phyloP scores from a whole-genome alignment of 2,329 filamentous ascomycete species.

The Eurotiales sp. region DNA sequence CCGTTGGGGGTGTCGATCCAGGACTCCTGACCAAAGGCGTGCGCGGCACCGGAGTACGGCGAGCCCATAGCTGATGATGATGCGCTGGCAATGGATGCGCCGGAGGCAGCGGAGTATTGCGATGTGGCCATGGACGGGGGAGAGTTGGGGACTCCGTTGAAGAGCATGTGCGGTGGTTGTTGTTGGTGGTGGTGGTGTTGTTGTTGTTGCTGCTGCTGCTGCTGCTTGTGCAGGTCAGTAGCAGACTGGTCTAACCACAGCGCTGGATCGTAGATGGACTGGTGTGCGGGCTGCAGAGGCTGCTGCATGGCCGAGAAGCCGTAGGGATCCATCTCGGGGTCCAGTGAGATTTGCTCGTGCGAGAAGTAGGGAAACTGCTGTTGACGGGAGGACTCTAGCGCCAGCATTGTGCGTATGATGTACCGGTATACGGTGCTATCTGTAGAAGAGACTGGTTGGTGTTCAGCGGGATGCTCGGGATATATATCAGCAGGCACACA shows the following conservation, averaged over 20 bases:
- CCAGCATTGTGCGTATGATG: constrained; percentile 24
- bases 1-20: constrained; percentile 54
- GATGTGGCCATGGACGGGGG: constrained; percentile 32
- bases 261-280: constrained; percentile 13
- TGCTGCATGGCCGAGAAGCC: constrained; percentile 25
- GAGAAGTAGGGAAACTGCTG: constrained; percentile 30
- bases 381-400: constrained; percentile 29
- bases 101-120: constrained; percentile 48
- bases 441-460: too few relatives aligned
- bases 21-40: constrained; percentile 56
- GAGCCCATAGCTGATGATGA: constrained; percentile 66
- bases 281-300: constrained; percentile 19
- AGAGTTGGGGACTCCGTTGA: constrained; percentile 26
- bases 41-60: constrained; percentile 60
- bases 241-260: constrained; percentile 23
- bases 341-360: constrained; percentile 26
- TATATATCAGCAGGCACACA: not conserved
- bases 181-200: constrained; percentile 15
- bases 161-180: constrained; percentile 20
- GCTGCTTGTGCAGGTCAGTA: constrained; percentile 24
- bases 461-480: too few relatives aligned
- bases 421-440: not conserved
- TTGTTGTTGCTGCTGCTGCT: too few relatives aligned
- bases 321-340: constrained; percentile 30
- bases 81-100: constrained; percentile 53